phyloP scores from a whole-genome alignment of 805 yeast species.

The Saturnispora ahearnii region DNA sequence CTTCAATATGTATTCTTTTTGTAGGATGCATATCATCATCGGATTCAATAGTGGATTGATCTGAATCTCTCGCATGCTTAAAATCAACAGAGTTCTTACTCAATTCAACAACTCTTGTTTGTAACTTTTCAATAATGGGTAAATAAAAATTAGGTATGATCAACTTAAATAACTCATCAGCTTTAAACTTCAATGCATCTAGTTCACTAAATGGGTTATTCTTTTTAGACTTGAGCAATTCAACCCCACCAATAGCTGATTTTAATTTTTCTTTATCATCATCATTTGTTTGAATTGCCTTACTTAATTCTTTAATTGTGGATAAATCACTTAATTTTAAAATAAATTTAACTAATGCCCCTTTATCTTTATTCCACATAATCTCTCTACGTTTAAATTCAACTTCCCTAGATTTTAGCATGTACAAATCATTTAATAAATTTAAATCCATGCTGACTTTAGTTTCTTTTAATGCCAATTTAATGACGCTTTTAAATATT shows the following conservation, averaged over 20 bases:
- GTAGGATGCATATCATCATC: background rate
- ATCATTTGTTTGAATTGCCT: background rate
- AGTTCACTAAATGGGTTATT: background rate
- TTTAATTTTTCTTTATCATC: background rate
- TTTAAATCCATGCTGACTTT: constrained; percentile 7
- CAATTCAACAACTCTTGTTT: background rate
- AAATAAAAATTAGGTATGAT: constrained; percentile 3
- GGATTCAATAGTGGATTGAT: background rate
- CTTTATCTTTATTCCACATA: constrained; percentile 2
- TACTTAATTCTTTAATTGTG: background rate
- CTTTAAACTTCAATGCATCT: background rate
- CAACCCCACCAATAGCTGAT: background rate
- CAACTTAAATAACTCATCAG: background rate
- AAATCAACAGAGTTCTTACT: background rate
- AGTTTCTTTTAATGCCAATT: background rate
- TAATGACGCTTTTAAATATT: constrained; percentile 6
- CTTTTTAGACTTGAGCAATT: background rate
- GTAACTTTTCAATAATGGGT: constrained; percentile 3
- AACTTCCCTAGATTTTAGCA: background rate
- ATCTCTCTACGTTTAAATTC: background rate
- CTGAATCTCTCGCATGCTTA: background rate
- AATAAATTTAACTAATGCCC: background rate
- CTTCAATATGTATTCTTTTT: background rate
- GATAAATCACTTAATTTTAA: constrained; percentile 1
- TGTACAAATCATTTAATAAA: constrained; percentile 9